Evolutionary conservation across 1,284 basidiomycete species (phyloP).

Genomic region (Ustilago bromivora): DNA sequence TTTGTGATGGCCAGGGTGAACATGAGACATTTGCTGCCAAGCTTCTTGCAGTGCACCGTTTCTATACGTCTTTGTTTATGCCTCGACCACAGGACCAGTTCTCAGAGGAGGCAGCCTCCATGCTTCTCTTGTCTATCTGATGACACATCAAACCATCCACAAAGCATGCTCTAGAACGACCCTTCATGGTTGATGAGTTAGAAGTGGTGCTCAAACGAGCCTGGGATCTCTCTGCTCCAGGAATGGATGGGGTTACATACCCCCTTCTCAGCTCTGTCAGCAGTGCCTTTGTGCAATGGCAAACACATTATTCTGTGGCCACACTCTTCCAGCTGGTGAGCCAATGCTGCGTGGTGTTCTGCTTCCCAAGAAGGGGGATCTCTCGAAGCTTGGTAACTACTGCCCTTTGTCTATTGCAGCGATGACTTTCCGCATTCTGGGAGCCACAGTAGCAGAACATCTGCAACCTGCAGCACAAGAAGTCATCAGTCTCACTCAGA

Average conservation of each 20-base stretch:
- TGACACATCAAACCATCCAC: background rate
- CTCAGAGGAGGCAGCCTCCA: background rate
- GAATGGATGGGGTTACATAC: background rate
- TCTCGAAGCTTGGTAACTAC: no score
- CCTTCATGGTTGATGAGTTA: background rate
- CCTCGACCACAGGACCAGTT: background rate
- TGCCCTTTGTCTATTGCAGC: no score
- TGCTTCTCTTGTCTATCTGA: background rate
- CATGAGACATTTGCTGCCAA: background rate
- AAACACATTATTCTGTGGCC: no score
- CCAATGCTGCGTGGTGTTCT: no score
- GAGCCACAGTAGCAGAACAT: no score
- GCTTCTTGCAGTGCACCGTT: background rate
- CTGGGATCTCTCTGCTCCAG: background rate
- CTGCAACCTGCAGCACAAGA: no score
- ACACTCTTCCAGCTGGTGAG: no score
- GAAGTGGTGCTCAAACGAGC: background rate
- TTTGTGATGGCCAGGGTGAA: background rate
- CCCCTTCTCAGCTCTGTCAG: background rate
- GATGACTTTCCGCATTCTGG: no score
- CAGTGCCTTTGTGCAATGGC: no score
- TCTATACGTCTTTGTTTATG: background rate
- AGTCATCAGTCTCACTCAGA: no score
- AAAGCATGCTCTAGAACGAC: background rate
- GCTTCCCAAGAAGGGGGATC: no score